Evolutionary conservation across 2,329 filamentous ascomycete genomes (phyloP).

Genomic region (Aspergillus sp.): DNA sequence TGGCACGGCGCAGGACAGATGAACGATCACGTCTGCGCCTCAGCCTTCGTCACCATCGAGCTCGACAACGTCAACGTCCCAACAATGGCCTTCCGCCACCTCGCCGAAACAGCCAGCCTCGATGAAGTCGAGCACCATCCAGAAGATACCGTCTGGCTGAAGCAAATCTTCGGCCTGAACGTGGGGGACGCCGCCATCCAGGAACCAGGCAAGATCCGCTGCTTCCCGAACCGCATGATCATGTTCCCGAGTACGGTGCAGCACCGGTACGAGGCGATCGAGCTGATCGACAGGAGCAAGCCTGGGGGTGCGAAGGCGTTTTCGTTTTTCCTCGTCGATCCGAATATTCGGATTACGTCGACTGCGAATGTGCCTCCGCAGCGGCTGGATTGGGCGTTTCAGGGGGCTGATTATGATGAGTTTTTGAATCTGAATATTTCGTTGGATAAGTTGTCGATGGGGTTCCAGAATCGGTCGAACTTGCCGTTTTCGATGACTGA

Average conservation of each 20-base stretch:
- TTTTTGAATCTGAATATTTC: conserved; percentile 5
- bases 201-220: conserved; percentile 15
- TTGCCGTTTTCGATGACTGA: conserved; percentile 33
- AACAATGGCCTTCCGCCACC: conserved; percentile 46
- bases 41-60: conserved; percentile 58
- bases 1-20: conserved; percentile 45
- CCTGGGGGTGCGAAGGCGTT: conserved; percentile 50
- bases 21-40: conserved; percentile 60
- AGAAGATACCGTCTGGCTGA: conserved; percentile 24
- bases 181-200: conserved; percentile 21
- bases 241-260: conserved; percentile 39
- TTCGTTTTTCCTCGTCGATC: conserved; percentile 55
- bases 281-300: conserved; percentile 44
- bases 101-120: conserved; percentile 22
- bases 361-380: conserved; percentile 50
- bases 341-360: conserved; percentile 47
- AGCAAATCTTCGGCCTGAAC: conserved; percentile 22
- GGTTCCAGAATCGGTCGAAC: conserved; percentile 15
- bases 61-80: conserved; percentile 53
- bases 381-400: conserved; percentile 38
- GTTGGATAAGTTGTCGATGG: conserved; percentile 14
- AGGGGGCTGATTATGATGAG: conserved; percentile 22
- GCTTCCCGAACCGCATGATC: conserved; percentile 14
- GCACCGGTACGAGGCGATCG: conserved; percentile 46
- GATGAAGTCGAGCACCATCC: conserved; percentile 25